phyloP scores from a whole-genome alignment of 2,329 filamentous ascomycete genomes.

The Gnomoniopsis smithogilvyi region DNA sequence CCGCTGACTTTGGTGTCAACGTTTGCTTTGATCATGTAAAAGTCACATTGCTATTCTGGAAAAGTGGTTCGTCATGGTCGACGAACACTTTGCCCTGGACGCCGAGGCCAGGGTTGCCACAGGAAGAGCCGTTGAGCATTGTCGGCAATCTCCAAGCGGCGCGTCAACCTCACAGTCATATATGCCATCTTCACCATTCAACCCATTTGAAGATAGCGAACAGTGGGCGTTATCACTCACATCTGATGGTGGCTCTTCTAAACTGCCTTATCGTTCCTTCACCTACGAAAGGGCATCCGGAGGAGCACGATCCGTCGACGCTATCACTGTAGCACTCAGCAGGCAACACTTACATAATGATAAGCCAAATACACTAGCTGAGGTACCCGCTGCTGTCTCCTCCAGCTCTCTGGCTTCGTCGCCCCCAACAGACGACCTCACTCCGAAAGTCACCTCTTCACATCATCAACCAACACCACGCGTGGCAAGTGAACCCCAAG shows the following conservation, averaged over 20 bases:
- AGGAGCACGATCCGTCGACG: conserved; percentile 8
- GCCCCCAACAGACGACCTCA: conserved; percentile 3
- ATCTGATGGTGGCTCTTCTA: not conserved
- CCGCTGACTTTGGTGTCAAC: not conserved
- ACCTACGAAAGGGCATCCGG: not conserved
- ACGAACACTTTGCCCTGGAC: conserved; percentile 12
- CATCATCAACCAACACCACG: not conserved
- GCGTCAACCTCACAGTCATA: not conserved
- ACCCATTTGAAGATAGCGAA: not conserved
- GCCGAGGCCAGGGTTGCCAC: not conserved
- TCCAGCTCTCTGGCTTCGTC: not conserved
- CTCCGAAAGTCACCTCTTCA: not conserved
- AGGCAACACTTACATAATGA: conserved; percentile 14
- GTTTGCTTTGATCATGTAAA: not conserved
- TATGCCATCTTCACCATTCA: not conserved
- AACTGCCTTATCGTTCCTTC: not conserved
- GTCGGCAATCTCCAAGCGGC: not conserved
- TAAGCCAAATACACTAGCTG: not conserved
- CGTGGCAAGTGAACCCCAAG: not conserved
- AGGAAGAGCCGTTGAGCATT: conserved; percentile 5
- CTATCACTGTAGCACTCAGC: conserved; percentile 13
- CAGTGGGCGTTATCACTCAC: not conserved
- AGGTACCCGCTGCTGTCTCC: not conserved
- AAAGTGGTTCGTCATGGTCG: conserved; percentile 16
- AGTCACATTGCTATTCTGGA: not conserved